Percentiles rank a stretch among this genome's conserved stretches.
These are phyloP conservation scores for Pelagophyceae sp. DNA, from an alignment of 352 stramenopile species.

Conservation along the genomic window DNA sequence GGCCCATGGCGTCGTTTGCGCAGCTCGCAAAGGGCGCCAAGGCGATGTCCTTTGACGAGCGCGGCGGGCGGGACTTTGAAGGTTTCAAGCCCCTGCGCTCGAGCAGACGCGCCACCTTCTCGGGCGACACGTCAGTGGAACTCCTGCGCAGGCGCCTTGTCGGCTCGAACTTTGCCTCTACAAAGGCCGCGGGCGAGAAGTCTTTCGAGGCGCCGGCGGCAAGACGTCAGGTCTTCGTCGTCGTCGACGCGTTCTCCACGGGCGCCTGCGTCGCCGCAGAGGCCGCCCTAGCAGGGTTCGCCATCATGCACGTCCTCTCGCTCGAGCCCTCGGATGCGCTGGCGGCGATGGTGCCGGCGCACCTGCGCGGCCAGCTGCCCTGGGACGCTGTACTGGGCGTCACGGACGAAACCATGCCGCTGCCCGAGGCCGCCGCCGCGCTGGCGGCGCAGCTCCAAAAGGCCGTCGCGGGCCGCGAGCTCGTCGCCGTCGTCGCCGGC, in stretches of 20 bases:
- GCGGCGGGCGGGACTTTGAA: too few relatives aligned
- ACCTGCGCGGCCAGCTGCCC: not conserved
- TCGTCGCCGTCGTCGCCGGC: conserved; percentile 71
- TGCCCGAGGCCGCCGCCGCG: not conserved
- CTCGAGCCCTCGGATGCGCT: conserved; percentile 2
- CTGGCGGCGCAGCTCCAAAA: not conserved
- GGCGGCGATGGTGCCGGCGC: conserved; percentile 5
- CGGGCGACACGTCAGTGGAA: too few relatives aligned
- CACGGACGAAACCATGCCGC: not conserved
- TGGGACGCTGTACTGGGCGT: not conserved
- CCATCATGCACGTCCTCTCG: conserved; percentile 37
- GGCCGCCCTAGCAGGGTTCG: conserved; percentile 69
- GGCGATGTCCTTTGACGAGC: too few relatives aligned
- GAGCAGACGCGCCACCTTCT: too few relatives aligned
- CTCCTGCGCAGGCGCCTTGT: too few relatives aligned
- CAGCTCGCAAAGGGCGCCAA: too few relatives aligned
- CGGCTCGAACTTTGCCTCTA: too few relatives aligned
- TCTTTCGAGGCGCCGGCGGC: too few relatives aligned
- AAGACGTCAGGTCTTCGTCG: conserved; percentile 58
- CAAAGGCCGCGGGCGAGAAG: too few relatives aligned
- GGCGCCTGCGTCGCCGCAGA: conserved; percentile 78
- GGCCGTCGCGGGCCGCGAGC: conserved; percentile 32
- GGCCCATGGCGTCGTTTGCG: too few relatives aligned
- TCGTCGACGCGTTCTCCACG: conserved; percentile 89
- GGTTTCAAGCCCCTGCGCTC: too few relatives aligned